Evolutionary conservation across 495 filamentous ascomycete species (phyloP).

Genomic region (Aspergillus mulundensis): DNA sequence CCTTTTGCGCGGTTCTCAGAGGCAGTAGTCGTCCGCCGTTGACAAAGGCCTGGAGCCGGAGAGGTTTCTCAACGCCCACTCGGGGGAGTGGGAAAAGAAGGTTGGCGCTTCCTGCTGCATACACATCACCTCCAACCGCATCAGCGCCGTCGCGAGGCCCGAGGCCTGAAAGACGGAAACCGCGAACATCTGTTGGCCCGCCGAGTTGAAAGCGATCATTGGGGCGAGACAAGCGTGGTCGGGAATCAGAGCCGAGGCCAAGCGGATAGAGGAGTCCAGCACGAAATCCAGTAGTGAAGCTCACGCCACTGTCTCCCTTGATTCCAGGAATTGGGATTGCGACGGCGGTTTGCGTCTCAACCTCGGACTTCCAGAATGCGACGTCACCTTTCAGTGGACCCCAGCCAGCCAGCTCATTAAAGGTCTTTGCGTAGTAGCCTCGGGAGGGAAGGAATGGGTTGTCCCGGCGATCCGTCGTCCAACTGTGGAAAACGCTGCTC

Average conservation of each 20-base stretch:
- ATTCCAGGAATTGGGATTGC: conserved; percentile 66
- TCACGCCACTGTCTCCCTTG: conserved; percentile 68
- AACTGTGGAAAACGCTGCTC: conserved; percentile 76
- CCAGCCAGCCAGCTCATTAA: conserved; percentile 81
- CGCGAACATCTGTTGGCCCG: conserved; percentile 89
- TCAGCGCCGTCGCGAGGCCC: conserved; percentile 83
- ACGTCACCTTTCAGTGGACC: conserved; percentile 84
- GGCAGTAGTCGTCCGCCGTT: conserved; percentile 85
- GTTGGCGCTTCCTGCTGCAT: conserved; percentile 80
- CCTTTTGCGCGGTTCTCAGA: conserved; percentile 55
- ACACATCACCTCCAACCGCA: conserved; percentile 86
- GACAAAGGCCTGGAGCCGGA: conserved; percentile 83
- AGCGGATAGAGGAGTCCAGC: conserved; percentile 63
- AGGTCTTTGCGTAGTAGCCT: conserved; percentile 72
- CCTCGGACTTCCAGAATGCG: conserved; percentile 79
- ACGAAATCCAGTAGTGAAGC: conserved; percentile 59
- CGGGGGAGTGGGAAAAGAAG: conserved; percentile 79
- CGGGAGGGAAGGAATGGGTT: conserved; percentile 74
- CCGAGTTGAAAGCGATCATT: conserved; percentile 96
- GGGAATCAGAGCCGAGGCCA: conserved; percentile 46
- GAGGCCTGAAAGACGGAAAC: conserved; percentile 83
- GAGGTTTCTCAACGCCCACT: conserved; percentile 71
- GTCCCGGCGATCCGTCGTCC: conserved; percentile 73
- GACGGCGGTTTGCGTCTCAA: conserved; percentile 71
- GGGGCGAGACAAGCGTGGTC: conserved; percentile 63